Evolutionary conservation across 73 alveolate species (phyloP), one percentile per base, ranked within the genome.

Genomic region (Halteria grandinella): DNA sequence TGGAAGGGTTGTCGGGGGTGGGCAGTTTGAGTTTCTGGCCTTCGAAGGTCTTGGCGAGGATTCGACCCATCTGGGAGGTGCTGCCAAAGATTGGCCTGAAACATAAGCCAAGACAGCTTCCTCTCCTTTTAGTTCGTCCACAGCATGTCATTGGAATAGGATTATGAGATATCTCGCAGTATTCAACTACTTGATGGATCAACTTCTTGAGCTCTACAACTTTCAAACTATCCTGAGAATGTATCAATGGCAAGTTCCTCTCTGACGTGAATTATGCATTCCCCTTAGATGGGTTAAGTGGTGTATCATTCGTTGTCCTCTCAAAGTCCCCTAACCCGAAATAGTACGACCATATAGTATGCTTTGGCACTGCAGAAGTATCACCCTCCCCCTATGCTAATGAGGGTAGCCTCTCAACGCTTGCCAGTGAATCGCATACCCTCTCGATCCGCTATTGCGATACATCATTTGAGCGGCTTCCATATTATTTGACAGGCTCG

Each of bases 11-110:
- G 25, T 82, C 62, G 18, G 31, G 71, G 20, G 53, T 78, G 4
- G 44, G 50, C n/a, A 76, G 31, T 34, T 25, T 23, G 29, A 47
- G 29, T 14, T 53, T 54, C 5, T 39, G 41, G 14, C 86, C 91
- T 55, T 82, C 73, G 82, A 70, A 82, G 37, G 73, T 82, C 50
- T 71, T 70, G 17, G 53, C 40, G 14, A 82, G 76, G 52, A 82
- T 82, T 52, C 23, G 24, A 1, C 83, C 81, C 76, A 82, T 43
- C 64, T 82, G 72, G 28, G 40, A 28, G 36, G 63, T 54, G 18
- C 33, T 28, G 41, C 86, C 76, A 47, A 82, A 82, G 1, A 50
- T 18, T 14, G 27, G 17, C 29, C 66, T 62, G 28, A 43, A 55
- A 32, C 55, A 75, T 11, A 36, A 7, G 58, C 63, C 57, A 25